A percentile compares a stretch with the other conserved stretches of the same genome.
Conservation (phyloP, 179 eudicot genomes). For the Nepenthes alata region DNA sequence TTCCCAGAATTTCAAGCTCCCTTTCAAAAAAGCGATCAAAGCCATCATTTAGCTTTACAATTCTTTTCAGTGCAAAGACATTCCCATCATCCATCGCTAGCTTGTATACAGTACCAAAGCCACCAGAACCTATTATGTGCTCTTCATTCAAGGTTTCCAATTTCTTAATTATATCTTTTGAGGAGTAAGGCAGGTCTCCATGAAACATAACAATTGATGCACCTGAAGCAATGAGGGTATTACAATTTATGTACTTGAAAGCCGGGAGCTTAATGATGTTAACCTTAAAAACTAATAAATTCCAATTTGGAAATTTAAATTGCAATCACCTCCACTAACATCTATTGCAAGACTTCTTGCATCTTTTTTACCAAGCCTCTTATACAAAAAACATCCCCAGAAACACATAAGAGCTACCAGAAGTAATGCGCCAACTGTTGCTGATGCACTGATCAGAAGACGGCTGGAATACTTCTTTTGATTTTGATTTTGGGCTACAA, state of each 20-base stretch:
- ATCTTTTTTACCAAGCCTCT: conserved; percentile 84
- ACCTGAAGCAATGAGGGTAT: conserved; percentile 31
- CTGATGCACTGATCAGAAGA: conserved; percentile 83
- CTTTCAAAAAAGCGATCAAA: conserved; percentile 93
- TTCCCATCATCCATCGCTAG: conserved; percentile 93
- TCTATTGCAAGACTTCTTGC: conserved; percentile 69
- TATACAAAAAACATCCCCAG: conserved; percentile 95
- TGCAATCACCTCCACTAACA: conserved; percentile 65
- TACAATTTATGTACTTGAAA: conserved; percentile 1
- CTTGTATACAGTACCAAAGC: conserved; percentile 92
- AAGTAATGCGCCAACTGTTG: conserved; percentile 91
- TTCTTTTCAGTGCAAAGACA: conserved; percentile 84
- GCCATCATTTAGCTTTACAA: conserved; percentile 70
- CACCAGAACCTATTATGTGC: conserved; percentile 86
- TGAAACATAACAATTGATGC: conserved; percentile 98
- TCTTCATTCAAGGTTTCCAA: conserved; percentile 76
- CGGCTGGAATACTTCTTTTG: conserved; percentile 59
- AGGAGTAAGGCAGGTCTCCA: conserved; percentile 93
- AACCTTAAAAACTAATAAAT: neutral
- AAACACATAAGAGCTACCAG: conserved; percentile 97
- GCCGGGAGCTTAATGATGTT: neutral
- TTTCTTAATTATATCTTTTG: conserved; percentile 81
- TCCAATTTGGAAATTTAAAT: no score
- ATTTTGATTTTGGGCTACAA: conserved; percentile 30
- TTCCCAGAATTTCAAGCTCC: conserved; percentile 95